These are phyloP conservation scores for Zymoseptoria crescenta DNA, from an alignment of 2,329 filamentous ascomycete species.

Conservation along the genomic window DNA sequence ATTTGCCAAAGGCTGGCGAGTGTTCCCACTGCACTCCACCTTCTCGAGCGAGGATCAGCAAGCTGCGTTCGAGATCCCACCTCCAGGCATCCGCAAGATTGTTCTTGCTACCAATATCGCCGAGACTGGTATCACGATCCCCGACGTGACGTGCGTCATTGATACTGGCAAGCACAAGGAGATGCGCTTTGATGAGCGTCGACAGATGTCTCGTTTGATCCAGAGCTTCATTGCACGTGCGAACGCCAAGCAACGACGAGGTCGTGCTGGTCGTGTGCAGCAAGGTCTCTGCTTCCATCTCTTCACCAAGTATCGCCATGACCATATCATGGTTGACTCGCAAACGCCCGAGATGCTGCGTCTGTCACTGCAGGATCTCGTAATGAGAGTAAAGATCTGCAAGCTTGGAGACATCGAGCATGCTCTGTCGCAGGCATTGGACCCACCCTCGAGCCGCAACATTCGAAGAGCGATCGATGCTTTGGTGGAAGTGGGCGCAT, in stretches of 20 bases:
- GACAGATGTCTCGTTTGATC: constrained; percentile 81
- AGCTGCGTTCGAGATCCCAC: constrained; percentile 79
- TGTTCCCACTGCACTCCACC: constrained; percentile 86
- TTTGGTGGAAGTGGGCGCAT: constrained; percentile 81
- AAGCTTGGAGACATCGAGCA: constrained; percentile 90
- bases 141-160: constrained; percentile 93
- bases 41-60: constrained; percentile 97
- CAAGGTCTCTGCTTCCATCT: constrained; percentile 92
- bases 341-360: constrained; percentile 96
- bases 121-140: constrained; percentile 96
- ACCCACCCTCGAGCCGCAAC: constrained; percentile 85
- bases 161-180: constrained; percentile 96
- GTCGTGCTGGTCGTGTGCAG: constrained; percentile 90
- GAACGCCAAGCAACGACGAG: constrained; percentile 90
- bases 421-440: constrained; percentile 77
- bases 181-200: constrained; percentile 90
- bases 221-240: constrained; percentile 93
- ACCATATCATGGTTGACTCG: constrained; percentile 75
- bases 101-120: constrained; percentile 97
- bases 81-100: constrained; percentile 76
- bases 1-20: constrained; percentile 70
- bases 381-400: constrained; percentile 95
- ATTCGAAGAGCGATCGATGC: constrained; percentile 89
- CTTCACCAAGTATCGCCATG: constrained; percentile 84
- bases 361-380: constrained; percentile 85